These are phyloP conservation scores for Fusarium coicis DNA, from an alignment of 2,329 filamentous ascomycete species.

Conservation along the genomic window DNA sequence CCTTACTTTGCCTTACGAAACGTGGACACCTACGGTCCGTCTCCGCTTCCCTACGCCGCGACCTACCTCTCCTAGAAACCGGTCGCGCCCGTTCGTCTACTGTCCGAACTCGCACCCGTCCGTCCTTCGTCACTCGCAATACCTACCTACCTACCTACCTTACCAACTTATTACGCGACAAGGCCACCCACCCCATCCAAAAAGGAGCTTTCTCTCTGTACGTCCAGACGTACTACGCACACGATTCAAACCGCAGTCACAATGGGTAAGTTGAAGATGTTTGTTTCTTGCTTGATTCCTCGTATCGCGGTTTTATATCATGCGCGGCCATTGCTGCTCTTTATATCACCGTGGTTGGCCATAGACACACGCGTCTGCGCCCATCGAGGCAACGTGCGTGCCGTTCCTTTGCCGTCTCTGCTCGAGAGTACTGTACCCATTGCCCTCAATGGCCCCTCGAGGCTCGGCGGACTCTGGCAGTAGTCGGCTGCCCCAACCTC, in stretches of 20 bases:
- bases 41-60: conserved; percentile 40
- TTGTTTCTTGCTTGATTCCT: conserved; percentile 38
- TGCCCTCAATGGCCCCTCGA: conserved; percentile 21
- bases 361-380: conserved; percentile 35
- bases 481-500: conserved; percentile 30
- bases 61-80: conserved; percentile 39
- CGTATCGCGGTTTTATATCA: not conserved
- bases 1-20: conserved; percentile 20
- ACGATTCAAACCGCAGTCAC: conserved; percentile 36
- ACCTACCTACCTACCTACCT: conserved; percentile 23
- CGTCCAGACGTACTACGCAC: conserved; percentile 33
- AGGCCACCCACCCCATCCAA: conserved; percentile 41
- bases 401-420: conserved; percentile 22
- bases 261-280: conserved; percentile 45
- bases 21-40: conserved; percentile 43
- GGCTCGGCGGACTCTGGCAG: conserved; percentile 31
- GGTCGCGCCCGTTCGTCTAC: conserved; percentile 33
- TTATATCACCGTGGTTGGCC: conserved; percentile 8
- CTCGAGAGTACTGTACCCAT: conserved; percentile 14
- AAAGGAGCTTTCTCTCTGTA: conserved; percentile 41
- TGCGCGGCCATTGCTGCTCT: conserved; percentile 6
- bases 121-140: conserved; percentile 39
- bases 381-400: conserved; percentile 32
- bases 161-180: conserved; percentile 39
- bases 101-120: conserved; percentile 40